phyloP scores from a whole-genome alignment of 148 eudicot species.

The Pouteria glomerata region DNA sequence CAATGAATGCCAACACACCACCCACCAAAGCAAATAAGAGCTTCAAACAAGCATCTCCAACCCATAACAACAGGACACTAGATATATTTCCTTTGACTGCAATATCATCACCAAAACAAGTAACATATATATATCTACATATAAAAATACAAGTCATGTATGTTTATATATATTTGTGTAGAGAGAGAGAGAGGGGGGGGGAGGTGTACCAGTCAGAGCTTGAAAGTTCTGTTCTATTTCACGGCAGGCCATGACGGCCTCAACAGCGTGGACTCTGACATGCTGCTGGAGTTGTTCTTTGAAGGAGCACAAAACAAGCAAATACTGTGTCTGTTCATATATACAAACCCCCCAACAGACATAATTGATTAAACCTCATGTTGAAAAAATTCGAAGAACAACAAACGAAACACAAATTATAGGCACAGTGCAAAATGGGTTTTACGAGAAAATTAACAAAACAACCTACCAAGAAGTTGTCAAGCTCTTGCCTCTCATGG shows the following conservation, averaged over 20 bases:
- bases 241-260: conserved; percentile 97
- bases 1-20: neutral
- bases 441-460: neutral
- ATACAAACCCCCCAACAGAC: neutral
- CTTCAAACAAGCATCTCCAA: neutral
- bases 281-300: conserved; percentile 96
- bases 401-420: neutral
- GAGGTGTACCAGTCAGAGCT: conserved; percentile 60
- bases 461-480: conserved; percentile 61
- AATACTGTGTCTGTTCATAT: conserved; percentile 56
- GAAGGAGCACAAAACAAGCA: conserved; percentile 77
- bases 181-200: neutral
- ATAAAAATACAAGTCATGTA: no score
- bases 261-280: conserved; percentile 95
- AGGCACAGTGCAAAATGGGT: neutral
- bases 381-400: neutral
- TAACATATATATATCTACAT: neutral
- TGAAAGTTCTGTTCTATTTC: conserved; percentile 84
- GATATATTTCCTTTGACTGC: neutral
- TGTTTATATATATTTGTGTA: neutral
- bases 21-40: neutral
- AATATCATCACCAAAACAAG: neutral
- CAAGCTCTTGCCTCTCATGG: conserved; percentile 86
- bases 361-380: neutral
- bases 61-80: neutral